Evolutionary conservation across 257 asterid genomes (phyloP).

Genomic region (Solanum habrochaites): DNA sequence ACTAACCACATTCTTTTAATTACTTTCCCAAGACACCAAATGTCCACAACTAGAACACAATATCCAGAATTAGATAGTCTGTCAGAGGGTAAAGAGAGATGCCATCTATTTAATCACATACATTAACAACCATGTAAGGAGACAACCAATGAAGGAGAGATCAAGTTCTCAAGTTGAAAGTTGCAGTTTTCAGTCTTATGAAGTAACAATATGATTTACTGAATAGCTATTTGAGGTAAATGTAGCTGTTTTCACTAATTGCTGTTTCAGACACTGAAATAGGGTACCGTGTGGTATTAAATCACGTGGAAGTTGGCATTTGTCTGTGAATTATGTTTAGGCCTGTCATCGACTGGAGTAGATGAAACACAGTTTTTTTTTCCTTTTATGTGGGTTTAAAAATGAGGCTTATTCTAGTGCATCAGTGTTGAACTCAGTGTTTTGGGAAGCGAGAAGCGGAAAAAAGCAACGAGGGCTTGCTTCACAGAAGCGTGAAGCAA

Average conservation of each 20-base stretch:
- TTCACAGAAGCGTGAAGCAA: too few species aligned
- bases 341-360: not conserved
- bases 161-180: not conserved
- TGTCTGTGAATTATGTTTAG: not conserved
- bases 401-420: not conserved
- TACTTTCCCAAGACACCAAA: not conserved
- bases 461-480: too few species aligned
- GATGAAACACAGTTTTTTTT: not conserved
- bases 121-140: not conserved
- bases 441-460: too few species aligned
- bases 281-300: not conserved
- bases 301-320: not conserved
- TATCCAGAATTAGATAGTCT: not conserved
- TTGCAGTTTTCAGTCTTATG: not conserved
- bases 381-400: not conserved
- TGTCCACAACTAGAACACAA: not conserved
- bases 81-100: not conserved
- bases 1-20: not conserved
- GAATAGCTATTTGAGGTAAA: not conserved
- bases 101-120: not conserved
- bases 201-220: not conserved
- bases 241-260: not conserved
- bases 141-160: not conserved
- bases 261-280: not conserved
- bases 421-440: not conserved